Conservation (phyloP, 441 rosid genomes). For the Brassica balearica region DNA sequence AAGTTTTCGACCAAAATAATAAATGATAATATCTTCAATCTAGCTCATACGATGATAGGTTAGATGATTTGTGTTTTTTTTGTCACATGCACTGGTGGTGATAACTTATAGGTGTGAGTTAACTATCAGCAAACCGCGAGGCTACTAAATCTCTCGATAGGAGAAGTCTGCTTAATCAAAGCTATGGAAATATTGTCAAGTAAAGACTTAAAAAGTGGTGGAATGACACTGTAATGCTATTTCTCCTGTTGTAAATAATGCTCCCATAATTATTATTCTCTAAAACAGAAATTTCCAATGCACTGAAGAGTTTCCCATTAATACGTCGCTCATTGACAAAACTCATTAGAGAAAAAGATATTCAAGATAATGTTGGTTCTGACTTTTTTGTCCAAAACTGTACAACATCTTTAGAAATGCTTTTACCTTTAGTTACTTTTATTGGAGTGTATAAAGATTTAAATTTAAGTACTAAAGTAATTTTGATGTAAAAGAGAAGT, state of each 20-base stretch:
- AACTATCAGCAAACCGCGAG: background rate
- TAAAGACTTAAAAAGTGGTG: constrained; percentile 9
- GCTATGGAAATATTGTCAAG: constrained; percentile 1
- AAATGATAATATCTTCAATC: background rate
- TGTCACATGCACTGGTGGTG: background rate
- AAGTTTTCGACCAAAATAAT: background rate
- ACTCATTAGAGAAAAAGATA: background rate
- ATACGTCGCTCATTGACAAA: constrained; percentile 32
- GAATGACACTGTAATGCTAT: background rate
- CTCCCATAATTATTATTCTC: background rate
- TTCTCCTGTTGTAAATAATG: background rate
- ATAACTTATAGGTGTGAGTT: background rate
- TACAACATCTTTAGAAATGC: constrained; percentile 3
- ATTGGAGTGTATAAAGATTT: background rate
- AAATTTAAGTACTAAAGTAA: background rate
- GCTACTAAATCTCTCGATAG: background rate
- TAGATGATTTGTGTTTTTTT: background rate
- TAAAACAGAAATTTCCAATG: constrained; percentile 21
- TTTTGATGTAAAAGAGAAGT: constrained; percentile 11
- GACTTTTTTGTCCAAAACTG: constrained; percentile 30
- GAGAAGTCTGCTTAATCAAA: constrained; percentile 17
- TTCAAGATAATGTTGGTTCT: constrained; percentile 13
- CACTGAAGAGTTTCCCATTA: constrained; percentile 26
- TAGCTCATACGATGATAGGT: background rate
- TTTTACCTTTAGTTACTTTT: constrained; percentile 11